Evolutionary conservation across 208 protist genomes (phyloP), one percentile per base, ranked within the genome.

Genomic region (Leishmania amazonensis): DNA sequence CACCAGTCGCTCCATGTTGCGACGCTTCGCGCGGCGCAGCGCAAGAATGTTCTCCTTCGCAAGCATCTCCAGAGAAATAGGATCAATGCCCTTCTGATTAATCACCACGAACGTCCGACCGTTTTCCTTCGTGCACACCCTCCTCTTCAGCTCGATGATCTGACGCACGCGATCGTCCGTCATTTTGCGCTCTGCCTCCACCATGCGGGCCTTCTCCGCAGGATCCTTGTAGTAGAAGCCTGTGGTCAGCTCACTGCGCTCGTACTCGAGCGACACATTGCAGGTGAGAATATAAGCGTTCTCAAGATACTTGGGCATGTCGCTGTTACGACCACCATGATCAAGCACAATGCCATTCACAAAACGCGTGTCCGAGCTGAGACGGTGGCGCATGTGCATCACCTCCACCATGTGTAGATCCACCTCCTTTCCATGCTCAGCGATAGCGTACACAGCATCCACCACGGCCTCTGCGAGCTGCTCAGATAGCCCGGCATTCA

Each of bases 41-140:
- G 96, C 99, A 21, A 99, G 87, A 84, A 99, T 99, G 75, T 98
- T 96, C 76, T 99, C 99, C 84, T 99, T 99, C 17, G 99, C 97
- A 35, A 99, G 93, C 97, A 99, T 99, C 81, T 99, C 99, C 15
- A 99, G 94, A n/a, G 99, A 98, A 75, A 99, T 95, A 31, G 98
- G 99, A 93, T 99, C 99, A 87, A 99, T 99, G 79, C 99, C 99
- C 90, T 99, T 99, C 91, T 99, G 99, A 89, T 99, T 99, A 82
- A 99, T 99, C 53, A 99, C 94, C 38, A 99, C 96, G 89, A 99
- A 99, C 17, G 89, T 86, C 71, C 99, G 97, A 58, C 97, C 94
- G 79, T 97, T 96, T 31, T 96, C 96, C 83, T 97, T 97, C 54
- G 96, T 94, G 89, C 97, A 99, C 19, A 99, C 97, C 85, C 95